Percentiles rank a stretch among this genome's conserved stretches.
phyloP scores from a whole-genome alignment of 495 filamentous ascomycete genomes.

The Achaetomiella virescens region DNA sequence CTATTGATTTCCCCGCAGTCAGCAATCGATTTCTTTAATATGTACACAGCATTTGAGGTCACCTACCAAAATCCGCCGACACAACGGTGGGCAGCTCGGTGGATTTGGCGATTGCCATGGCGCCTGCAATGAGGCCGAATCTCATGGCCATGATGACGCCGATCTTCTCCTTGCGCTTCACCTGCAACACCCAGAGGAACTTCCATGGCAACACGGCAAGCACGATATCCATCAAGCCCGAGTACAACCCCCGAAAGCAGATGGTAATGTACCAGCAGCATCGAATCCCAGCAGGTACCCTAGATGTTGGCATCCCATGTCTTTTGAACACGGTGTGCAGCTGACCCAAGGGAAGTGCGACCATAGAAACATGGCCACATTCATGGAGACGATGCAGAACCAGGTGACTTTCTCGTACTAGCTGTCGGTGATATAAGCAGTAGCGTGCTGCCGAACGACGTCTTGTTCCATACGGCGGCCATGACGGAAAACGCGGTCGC shows the following conservation, averaged over 20 bases:
- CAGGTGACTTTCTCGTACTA: constrained; percentile 15
- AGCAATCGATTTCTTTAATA: background rate
- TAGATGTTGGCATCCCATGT: constrained; percentile 21
- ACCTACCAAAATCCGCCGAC: constrained; percentile 10
- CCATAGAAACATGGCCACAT: constrained; percentile 15
- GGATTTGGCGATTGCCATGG: constrained; percentile 20
- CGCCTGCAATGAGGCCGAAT: constrained; percentile 28
- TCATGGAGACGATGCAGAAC: constrained; percentile 23
- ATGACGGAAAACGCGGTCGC: constrained; percentile 18
- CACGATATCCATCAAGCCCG: constrained; percentile 30
- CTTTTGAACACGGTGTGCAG: constrained; percentile 26
- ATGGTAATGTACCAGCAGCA: constrained; percentile 7
- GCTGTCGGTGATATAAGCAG: constrained; percentile 22
- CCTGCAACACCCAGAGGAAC: constrained; percentile 28
- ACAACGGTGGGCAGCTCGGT: constrained; percentile 10
- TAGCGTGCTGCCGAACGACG: constrained; percentile 24
- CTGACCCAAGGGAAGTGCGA: constrained; percentile 20
- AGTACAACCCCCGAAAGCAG: constrained; percentile 28
- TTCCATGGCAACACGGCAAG: constrained; percentile 32
- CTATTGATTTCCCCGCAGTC: background rate
- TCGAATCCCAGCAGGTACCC: constrained; percentile 27
- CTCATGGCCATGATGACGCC: constrained; percentile 35
- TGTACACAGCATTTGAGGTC: too few relatives aligned
- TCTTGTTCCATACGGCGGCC: constrained; percentile 27
- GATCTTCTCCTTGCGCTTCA: constrained; percentile 32